phyloP scores from a whole-genome alignment of 1,284 basidiomycete species.

The Ustilago curta region DNA sequence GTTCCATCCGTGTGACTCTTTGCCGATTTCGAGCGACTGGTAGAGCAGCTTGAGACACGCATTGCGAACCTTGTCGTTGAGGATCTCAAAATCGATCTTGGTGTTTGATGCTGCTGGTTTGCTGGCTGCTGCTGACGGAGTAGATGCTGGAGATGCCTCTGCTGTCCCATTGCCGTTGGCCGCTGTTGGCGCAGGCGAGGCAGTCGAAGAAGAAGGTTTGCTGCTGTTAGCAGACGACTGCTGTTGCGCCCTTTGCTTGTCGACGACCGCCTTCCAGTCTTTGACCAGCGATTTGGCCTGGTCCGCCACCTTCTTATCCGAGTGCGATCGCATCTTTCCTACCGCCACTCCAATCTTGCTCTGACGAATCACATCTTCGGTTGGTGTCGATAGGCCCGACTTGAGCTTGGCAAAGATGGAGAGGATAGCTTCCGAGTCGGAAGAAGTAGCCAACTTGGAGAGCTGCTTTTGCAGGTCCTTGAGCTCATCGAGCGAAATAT shows the following conservation, averaged over 20 bases:
- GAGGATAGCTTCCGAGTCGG: slow-evolving; percentile 76
- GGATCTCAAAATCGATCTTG: slow-evolving; percentile 63
- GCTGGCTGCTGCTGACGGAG: slow-evolving; percentile 25
- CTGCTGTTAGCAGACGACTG: slow-evolving; percentile 31
- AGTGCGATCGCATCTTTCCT: slow-evolving; percentile 85
- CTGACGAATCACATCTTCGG: slow-evolving; percentile 82
- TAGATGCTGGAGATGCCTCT: slow-evolving; percentile 30
- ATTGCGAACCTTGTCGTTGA: slow-evolving; percentile 78
- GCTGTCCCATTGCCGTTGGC: slow-evolving; percentile 21
- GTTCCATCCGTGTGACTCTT: slow-evolving; percentile 31
- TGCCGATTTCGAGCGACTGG: slow-evolving; percentile 78
- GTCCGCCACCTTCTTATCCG: slow-evolving; percentile 79
- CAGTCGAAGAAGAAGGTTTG: slow-evolving; percentile 31
- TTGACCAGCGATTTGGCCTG: slow-evolving; percentile 91
- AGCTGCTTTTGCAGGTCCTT: slow-evolving; percentile 58
- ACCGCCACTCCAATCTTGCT: slow-evolving; percentile 85
- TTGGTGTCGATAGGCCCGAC: slow-evolving; percentile 79
- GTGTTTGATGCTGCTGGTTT: slow-evolving; percentile 29
- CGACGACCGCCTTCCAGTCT: slow-evolving; percentile 64
- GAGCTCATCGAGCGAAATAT: slow-evolving; percentile 50
- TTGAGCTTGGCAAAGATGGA: slow-evolving; percentile 80
- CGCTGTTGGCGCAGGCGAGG: slow-evolving; percentile 46
- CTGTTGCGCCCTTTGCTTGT: slow-evolving; percentile 71
- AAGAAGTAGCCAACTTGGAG: slow-evolving; percentile 44
- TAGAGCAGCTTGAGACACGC: slow-evolving; percentile 91